Evolutionary conservation across 192 early-diverging fungal genomes (phyloP), one percentile per base, ranked within the genome.

Genomic region (Coemansia sp.): DNA sequence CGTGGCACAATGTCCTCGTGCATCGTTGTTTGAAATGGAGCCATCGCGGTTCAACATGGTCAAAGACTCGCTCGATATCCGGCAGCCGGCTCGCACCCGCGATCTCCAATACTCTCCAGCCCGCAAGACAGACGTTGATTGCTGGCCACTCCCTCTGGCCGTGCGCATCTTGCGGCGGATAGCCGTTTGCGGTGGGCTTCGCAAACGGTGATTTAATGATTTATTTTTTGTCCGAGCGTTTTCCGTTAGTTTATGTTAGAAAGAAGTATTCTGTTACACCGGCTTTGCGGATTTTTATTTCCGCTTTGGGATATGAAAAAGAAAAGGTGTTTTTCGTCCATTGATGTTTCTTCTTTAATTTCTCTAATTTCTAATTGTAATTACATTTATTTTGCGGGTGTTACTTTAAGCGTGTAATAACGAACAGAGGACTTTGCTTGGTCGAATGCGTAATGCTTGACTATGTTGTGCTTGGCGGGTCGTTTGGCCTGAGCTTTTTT

Each of bases 401-500:
- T 43, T 43, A 43, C 10, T 43, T 43, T n/a, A 43, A 1, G 10
- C 16, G 10, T n/a, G 16, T 43, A 43, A 16, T 43, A 43, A 43
- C 16, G 29, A 31, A 6, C 29, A 31, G 29, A 7, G 29, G 29
- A 31, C 16, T 16, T 9, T 41, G 43, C 35, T 56, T 55, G 4
- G 21, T 17, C 35, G n/a, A 57, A 57, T 57, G 57, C n/a, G 43
- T 6, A 17, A 66, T 72, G 69, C 41, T 84, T 1, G 85, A 87
- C 70, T 72, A 75, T 19, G 54, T 86, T 12, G 74, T 91, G 41
- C 71, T 89, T 11, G 68, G 79, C 45, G 85, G 82, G 38, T 89
- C 87, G 31, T 88, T 86, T 64, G 76, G 77, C 41, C 57, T 88
- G 10, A 89, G 89, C 71, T 92, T 90, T 70, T 78, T 84, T n/a